Conservation (phyloP, 2,329 filamentous ascomycete species). For the Fusarium nurragi region DNA sequence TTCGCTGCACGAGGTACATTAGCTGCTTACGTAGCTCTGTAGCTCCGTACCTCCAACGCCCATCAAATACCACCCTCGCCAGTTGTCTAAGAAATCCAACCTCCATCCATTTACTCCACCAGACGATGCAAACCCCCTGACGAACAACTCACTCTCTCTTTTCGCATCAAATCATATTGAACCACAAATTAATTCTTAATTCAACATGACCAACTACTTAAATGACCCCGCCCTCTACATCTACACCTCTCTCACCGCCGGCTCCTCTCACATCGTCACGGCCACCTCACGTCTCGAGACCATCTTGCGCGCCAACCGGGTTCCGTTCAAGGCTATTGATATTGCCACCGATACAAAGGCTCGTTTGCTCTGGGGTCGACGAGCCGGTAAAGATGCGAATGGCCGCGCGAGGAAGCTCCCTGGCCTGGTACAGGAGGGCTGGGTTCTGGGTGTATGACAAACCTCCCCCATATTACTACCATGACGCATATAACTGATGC, state of each 20-base stretch:
- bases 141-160: conserved; percentile 5
- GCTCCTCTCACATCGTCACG: conserved; percentile 95
- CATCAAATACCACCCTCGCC: conserved; percentile 3
- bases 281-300: conserved; percentile 96
- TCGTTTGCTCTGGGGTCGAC: conserved; percentile 85
- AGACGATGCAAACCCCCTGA: conserved; percentile 26
- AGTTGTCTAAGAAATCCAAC: conserved; percentile 12
- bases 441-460: conserved; percentile 81
- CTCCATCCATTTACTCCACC: conserved; percentile 20
- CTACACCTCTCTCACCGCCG: conserved; percentile 94
- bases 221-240: conserved; percentile 84
- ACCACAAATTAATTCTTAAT: conserved; percentile 6
- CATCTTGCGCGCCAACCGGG: conserved; percentile 92
- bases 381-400: conserved; percentile 74
- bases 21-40: conserved; percentile 35
- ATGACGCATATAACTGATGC: background rate
- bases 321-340: conserved; percentile 93
- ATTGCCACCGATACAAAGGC: conserved; percentile 90
- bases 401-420: conserved; percentile 81
- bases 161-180: background rate
- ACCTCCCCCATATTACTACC: background rate
- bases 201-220: conserved; percentile 57
- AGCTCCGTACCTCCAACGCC: conserved; percentile 26
- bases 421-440: conserved; percentile 85
- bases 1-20: conserved; percentile 6